Evolutionary conservation across 352 stramenopile species (phyloP), one percentile per base, ranked within the genome.

Genomic region (Globisporangium cylindrosporum): DNA sequence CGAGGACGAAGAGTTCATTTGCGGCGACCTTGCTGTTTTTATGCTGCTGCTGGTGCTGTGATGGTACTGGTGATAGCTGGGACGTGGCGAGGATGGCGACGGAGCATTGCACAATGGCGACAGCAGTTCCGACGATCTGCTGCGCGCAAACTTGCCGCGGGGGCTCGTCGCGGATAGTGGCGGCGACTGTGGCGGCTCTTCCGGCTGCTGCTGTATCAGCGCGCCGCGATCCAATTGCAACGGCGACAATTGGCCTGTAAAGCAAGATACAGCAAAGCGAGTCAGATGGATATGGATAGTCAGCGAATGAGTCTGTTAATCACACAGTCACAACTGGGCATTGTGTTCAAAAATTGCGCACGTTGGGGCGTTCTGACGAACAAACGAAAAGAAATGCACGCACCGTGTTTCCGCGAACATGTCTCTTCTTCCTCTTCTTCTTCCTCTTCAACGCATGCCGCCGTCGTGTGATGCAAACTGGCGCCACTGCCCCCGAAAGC

Each of bases 381-480:
- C 27, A 57, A 41, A 29, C 54, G 25, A 48, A 36, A 36, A 41
- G 8, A 25, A 18, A 38, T 20, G 27, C 14, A 59, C 65, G 66
- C 34, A 71, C 66, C 66, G 66, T 67, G 59, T 38, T 67, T 71
- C 36, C 59, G 59, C 25, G 66, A 56, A 43, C 55, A 53, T 56
- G 56, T 59, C 56, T 53, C 53, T n/a, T 49, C 58, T 58, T 62
- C 59, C 2, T 64, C 55, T 3, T 43, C 36, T 9, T 64, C 56
- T 24, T 64, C 57, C 22, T 38, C 43, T 36, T 48, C 57, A 36
- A 60, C 49, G 32, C 62, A 34, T 6, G 43, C 38, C n/a, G 48
- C 15, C 34, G 54, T 64, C 57, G 73, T 79, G 49, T 74, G 61
- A 36, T 74, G 71, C 27, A 74, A 1, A 72, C 58, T 63, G 57